Conservation (phyloP, 352 stramenopile genomes). For the Phytophthora sansomeana region DNA sequence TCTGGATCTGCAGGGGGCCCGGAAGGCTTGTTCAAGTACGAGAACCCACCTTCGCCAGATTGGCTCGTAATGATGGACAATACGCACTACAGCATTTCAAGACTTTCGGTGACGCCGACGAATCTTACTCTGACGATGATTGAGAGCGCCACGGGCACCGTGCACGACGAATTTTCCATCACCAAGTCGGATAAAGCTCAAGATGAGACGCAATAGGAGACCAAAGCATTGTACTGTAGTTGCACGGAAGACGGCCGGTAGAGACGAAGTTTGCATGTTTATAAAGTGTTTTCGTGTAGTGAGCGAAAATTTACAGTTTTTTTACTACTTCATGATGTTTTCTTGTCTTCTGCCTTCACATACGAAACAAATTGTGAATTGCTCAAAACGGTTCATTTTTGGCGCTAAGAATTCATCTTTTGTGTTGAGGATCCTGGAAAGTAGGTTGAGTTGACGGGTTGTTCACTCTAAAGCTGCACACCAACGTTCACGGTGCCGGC, state of each 20-base stretch:
- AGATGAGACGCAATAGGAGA: neutral
- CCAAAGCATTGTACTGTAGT: neutral
- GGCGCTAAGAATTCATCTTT: neutral
- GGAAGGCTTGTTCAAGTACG: constrained; percentile 41
- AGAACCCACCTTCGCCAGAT: constrained; percentile 24
- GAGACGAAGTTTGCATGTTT: neutral
- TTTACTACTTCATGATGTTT: too few relatives aligned
- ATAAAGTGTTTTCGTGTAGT: neutral
- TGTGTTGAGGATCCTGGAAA: neutral
- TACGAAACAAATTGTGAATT: neutral
- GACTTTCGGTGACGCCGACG: constrained; percentile 38
- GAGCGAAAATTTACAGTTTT: too few relatives aligned
- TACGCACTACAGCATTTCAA: constrained; percentile 45
- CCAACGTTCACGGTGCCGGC: constrained; percentile 21
- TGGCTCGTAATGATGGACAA: constrained; percentile 48
- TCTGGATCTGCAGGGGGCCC: constrained; percentile 41
- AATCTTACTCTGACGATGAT: constrained; percentile 46
- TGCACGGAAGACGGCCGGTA: too few relatives aligned
- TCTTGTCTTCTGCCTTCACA: too few relatives aligned
- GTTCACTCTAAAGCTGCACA: constrained; percentile 11
- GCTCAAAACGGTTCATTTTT: neutral
- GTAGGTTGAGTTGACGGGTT: too few relatives aligned
- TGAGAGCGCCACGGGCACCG: constrained; percentile 22
- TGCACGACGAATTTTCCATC: constrained; percentile 54
- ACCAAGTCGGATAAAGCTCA: constrained; percentile 25